Percentiles rank a stretch among this genome's conserved stretches.
Conservation (phyloP, 768 basidiomycete species). For the Vararia minispora region DNA sequence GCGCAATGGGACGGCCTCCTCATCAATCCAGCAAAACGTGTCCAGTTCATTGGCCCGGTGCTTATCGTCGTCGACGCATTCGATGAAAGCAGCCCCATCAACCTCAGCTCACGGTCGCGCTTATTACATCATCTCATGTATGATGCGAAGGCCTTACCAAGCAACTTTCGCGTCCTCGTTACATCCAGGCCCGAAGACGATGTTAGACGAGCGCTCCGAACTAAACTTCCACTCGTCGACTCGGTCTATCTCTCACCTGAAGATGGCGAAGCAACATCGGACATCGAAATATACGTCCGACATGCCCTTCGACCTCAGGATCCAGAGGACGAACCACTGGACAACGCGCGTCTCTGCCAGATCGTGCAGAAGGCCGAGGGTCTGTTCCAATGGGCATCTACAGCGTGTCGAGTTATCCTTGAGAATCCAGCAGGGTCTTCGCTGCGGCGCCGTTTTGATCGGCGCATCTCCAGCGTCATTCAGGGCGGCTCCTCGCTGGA, state of each 20-base stretch:
- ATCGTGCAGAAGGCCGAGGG: slow-evolving; percentile 8
- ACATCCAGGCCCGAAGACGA: slow-evolving; percentile 12
- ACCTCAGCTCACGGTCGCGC: no score
- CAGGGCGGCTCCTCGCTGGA: neutral
- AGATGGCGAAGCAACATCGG: slow-evolving; percentile 6
- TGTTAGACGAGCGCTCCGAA: neutral
- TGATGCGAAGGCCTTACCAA: slow-evolving; percentile 2
- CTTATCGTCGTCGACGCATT: slow-evolving; percentile 13
- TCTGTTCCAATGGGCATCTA: slow-evolving; percentile 8
- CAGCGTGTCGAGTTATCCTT: neutral
- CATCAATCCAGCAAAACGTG: slow-evolving; percentile 5
- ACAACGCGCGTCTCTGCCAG: neutral
- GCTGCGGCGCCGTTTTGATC: neutral
- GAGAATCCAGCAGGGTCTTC: neutral
- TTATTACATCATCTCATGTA: slow-evolving; percentile 4
- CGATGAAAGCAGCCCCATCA: slow-evolving; percentile 10
- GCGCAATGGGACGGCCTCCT: slow-evolving; percentile 13
- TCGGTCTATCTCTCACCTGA: neutral
- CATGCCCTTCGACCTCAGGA: slow-evolving; percentile 1
- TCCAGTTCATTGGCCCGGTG: slow-evolving; percentile 1
- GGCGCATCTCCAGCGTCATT: neutral
- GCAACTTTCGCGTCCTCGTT: slow-evolving; percentile 10
- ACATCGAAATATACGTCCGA: slow-evolving; percentile 6
- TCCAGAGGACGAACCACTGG: slow-evolving; percentile 1
- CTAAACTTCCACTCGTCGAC: neutral